A percentile compares a stretch with the other conserved stretches of the same genome.
phyloP scores from a whole-genome alignment of 306 rosid species.

The Glycine tomentella region DNA sequence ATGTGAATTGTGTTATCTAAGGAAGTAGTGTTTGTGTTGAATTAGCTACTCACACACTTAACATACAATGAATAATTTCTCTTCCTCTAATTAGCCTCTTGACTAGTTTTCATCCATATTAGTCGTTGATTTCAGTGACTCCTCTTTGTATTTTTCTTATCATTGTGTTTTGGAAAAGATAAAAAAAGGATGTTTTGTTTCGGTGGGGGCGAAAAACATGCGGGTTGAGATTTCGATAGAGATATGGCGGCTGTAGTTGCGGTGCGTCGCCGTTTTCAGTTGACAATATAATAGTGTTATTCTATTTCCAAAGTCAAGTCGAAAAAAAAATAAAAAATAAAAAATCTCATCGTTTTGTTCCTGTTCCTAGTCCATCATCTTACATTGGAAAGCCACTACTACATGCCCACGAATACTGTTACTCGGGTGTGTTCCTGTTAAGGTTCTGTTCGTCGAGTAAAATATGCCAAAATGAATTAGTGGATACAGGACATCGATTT shows the following conservation, averaged over 20 bases:
- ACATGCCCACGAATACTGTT: background rate
- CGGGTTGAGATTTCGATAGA: slow-evolving; percentile 1
- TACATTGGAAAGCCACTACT: background rate
- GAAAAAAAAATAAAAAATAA: background rate
- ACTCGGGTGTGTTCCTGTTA: slow-evolving; percentile 1
- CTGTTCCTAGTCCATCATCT: background rate
- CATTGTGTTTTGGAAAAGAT: background rate
- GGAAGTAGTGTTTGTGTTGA: background rate
- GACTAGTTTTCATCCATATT: background rate
- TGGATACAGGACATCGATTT: slow-evolving; percentile 24
- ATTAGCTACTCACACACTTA: background rate
- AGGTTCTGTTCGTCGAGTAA: slow-evolving; percentile 1
- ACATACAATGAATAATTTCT: background rate
- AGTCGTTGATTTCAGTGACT: background rate
- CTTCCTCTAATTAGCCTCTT: background rate
- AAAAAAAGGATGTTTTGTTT: background rate
- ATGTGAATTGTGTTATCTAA: background rate
- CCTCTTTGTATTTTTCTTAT: background rate
- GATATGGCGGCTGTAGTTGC: background rate
- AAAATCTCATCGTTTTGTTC: background rate
- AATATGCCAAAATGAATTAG: slow-evolving; percentile 5
- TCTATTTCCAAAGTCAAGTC: background rate
- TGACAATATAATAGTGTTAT: slow-evolving; percentile 10
- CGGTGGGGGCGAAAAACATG: background rate
- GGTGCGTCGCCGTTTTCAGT: slow-evolving; percentile 3